Evolutionary conservation across 2,329 filamentous ascomycete species (phyloP).

Genomic region (Zymoseptoria ardabiliae): DNA sequence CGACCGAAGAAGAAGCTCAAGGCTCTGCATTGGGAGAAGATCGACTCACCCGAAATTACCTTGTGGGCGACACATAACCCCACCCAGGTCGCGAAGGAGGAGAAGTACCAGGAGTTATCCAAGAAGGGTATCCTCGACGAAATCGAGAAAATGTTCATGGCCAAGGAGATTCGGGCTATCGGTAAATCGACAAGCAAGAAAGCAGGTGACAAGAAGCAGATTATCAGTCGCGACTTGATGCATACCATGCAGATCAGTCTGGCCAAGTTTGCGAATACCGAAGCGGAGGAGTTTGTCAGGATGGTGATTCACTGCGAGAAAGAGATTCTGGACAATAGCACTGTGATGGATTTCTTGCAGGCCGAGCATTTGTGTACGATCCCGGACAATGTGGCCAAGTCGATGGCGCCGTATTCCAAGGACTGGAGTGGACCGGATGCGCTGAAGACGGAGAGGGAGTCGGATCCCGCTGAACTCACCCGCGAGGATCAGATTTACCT

Average conservation of each 20-base stretch:
- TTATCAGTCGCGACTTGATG: conserved; percentile 84
- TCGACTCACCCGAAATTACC: conserved; percentile 83
- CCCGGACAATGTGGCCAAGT: conserved; percentile 80
- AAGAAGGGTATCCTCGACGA: conserved; percentile 94
- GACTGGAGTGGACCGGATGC: conserved; percentile 92
- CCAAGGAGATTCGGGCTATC: conserved; percentile 89
- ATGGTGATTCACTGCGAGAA: conserved; percentile 95
- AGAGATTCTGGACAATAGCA: conserved; percentile 77
- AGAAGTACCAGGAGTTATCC: conserved; percentile 89
- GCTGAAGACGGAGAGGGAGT: conserved; percentile 67
- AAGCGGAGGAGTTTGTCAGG: conserved; percentile 76
- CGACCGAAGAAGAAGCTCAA: conserved; percentile 99
- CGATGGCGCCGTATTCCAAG: conserved; percentile 90
- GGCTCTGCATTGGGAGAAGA: conserved; percentile 98
- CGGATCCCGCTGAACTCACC: conserved; percentile 80
- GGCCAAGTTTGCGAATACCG: conserved; percentile 80
- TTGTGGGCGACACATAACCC: conserved; percentile 86
- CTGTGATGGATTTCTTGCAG: conserved; percentile 94
- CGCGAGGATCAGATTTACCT: conserved; percentile 94
- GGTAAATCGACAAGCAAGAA: conserved; percentile 57
- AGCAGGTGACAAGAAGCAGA: conserved; percentile 93
- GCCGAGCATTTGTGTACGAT: conserved; percentile 89
- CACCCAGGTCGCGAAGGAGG: conserved; percentile 82
- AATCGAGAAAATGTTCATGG: conserved; percentile 94
- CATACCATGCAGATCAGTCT: conserved; percentile 90